These are phyloP conservation scores for Histomonas meleagridis DNA, from an alignment of 208 protist genomes.

Conservation along the genomic window DNA sequence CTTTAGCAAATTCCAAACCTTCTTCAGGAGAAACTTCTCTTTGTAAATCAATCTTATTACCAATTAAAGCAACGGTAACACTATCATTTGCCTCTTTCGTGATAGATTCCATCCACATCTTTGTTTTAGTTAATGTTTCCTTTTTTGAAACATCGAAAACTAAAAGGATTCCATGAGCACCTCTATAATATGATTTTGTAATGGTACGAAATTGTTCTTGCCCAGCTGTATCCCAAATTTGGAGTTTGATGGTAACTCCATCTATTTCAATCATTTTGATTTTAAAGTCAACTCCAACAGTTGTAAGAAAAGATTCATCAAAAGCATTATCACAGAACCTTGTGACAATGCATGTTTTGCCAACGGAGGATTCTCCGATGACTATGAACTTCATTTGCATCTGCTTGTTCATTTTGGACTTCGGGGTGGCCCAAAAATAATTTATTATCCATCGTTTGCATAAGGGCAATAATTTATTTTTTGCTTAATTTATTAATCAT, in stretches of 20 bases:
- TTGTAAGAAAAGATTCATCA: background rate
- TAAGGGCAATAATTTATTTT: too few species aligned
- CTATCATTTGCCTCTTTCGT: background rate
- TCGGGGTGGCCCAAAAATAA: too few species aligned
- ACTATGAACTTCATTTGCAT: background rate
- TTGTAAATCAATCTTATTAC: conserved; percentile 28
- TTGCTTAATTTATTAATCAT: too few species aligned
- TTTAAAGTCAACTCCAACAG: background rate
- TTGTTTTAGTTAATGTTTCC: background rate
- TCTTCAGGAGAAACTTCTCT: background rate
- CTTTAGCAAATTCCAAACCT: background rate
- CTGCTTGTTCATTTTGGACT: too few species aligned
- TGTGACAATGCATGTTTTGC: background rate
- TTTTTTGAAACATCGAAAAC: background rate
- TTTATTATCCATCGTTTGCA: too few species aligned
- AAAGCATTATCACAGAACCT: background rate
- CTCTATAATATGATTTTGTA: background rate
- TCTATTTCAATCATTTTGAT: background rate
- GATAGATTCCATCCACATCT: background rate
- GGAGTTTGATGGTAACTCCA: background rate
- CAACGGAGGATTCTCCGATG: background rate
- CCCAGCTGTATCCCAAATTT: conserved; percentile 35
- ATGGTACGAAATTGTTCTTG: background rate
- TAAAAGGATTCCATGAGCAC: background rate
- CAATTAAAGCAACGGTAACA: background rate